Conservation (phyloP, 176 grass and related monocot species). For the Avena insularis region DNA sequence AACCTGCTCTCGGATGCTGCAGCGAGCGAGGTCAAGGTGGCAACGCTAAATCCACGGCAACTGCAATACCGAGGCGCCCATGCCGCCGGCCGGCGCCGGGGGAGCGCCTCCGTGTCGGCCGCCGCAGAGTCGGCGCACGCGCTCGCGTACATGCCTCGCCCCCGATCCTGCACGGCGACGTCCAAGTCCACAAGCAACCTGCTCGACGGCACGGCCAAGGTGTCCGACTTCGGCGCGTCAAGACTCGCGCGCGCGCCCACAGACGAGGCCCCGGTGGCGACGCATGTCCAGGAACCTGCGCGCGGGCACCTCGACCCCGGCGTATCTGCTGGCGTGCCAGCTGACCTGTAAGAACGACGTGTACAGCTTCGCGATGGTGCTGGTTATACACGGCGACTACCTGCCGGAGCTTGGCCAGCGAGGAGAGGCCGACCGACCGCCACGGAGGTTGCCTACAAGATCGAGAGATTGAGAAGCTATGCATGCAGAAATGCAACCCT, state of each 20-base stretch:
- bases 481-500: too few relatives aligned
- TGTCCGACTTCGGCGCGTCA: constrained; percentile 60
- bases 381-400: background rate
- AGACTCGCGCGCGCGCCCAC: constrained; percentile 31
- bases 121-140: constrained; percentile 49
- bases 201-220: constrained; percentile 55
- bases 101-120: constrained; percentile 43
- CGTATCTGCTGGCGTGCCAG: constrained; percentile 49
- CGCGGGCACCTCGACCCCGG: constrained; percentile 58
- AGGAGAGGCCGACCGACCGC: constrained; percentile 47
- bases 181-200: constrained; percentile 65
- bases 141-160: constrained; percentile 54
- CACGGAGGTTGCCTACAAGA: constrained; percentile 42
- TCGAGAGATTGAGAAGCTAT: constrained; percentile 34
- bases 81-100: background rate
- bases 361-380: constrained; percentile 57
- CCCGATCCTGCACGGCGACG: constrained; percentile 59
- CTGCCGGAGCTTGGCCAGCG: constrained; percentile 26
- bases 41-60: constrained; percentile 49
- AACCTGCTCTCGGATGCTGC: constrained; percentile 59
- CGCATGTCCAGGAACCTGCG: constrained; percentile 53
- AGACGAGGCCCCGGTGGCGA: constrained; percentile 45
- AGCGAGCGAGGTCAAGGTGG: constrained; percentile 55
- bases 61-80: background rate
- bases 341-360: constrained; percentile 57